These are phyloP conservation scores for Cucumis hystrix DNA, from an alignment of 306 rosid genomes.

Conservation along the genomic window DNA sequence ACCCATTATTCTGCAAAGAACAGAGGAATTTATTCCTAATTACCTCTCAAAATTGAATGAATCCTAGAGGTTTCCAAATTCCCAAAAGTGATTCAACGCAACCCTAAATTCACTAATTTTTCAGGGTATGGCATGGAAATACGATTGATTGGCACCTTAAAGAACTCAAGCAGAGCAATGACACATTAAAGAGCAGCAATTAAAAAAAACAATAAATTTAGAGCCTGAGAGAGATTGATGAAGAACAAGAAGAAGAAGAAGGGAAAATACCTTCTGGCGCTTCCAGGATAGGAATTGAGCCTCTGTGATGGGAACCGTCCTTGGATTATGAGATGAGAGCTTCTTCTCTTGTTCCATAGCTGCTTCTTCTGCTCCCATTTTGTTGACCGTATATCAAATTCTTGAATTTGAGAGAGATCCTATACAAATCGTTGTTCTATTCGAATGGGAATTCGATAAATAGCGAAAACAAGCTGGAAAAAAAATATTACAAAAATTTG, in stretches of 20 bases:
- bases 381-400: background rate
- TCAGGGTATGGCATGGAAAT: background rate
- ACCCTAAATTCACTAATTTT: background rate
- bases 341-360: constrained; percentile 36
- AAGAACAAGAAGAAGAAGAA: background rate
- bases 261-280: constrained; percentile 46
- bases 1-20: background rate
- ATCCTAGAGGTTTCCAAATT: background rate
- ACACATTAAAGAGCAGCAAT: background rate
- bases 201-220: constrained; percentile 13
- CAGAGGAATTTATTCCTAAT: background rate
- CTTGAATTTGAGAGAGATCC: background rate
- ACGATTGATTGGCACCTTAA: background rate
- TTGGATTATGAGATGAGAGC: constrained; percentile 18
- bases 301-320: constrained; percentile 15
- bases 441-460: background rate
- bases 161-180: background rate
- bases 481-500: too few relatives aligned
- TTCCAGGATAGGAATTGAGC: constrained; percentile 79
- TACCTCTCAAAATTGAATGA: background rate
- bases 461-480: too few relatives aligned
- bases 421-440: background rate
- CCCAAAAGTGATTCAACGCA: background rate
- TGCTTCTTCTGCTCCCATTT: background rate
- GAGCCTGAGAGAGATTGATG: background rate